Base-by-base conservation (phyloP, 2,329 filamentous ascomycete species). In the Paecilomyces sp. region DNA sequence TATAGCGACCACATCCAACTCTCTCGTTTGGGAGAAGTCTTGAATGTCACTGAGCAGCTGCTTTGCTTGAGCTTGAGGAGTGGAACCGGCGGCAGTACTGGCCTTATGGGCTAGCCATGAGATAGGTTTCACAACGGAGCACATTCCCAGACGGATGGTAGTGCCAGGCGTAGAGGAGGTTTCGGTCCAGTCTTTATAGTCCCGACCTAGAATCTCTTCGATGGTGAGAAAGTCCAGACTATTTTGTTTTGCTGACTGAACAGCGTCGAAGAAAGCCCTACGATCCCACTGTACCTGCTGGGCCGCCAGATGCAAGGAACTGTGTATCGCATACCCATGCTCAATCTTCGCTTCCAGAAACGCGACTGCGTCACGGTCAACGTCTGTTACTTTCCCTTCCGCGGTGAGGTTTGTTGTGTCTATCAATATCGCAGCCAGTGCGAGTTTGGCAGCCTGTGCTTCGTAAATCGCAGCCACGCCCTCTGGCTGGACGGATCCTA, bases 151-250 rank as follows among this genome's bases (percentile, higher is more conserved):
- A 3, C 51, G 18, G 34, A 79, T 33, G 1, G 60, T 65, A 70
- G 65, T 47, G 65, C 72, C 57, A 65, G 69, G 61, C 65, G 70
- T 62, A 25, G 59, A 63, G 3, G 64, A 59, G 12, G 65, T 68
- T 60, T 82, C 82, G 1, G 75, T 76, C 85, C 85, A 88, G 56
- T 83, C 76, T 70, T 88, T 88, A 67, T 86, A 88, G 68, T 88
- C 85, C 61, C 86, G 83, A 47, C 80, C 77, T 59, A 88, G 70
- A 22, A 86, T 80, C 65, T 87, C 85, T 2, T 78, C 70, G 61
- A 85, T 67, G 11, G 74, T 78, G 25, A 88, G 70, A 2, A 77
- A 70, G 50, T 80, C 79, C 41, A 88, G 68, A 52, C 76, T 82
- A 60, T 85, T 77, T 54, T 78, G 75, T 70, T 87, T 87, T 2